phyloP scores from a whole-genome alignment of 129 eudicot genomes.

The Lactuca sativa region DNA sequence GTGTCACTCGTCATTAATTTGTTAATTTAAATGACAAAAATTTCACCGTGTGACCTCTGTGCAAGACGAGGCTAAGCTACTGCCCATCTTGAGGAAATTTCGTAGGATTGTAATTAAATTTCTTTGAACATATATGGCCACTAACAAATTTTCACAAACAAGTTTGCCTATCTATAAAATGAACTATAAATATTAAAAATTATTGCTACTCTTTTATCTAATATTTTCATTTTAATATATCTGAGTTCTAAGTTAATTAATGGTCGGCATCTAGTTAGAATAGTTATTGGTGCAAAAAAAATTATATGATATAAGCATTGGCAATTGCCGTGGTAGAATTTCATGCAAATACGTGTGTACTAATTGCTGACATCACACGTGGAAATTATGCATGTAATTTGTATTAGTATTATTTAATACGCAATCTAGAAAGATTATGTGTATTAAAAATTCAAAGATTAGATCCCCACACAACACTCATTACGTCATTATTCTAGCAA shows the following conservation, averaged over 20 bases:
- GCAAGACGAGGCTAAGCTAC: too few species aligned
- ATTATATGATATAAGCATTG: background rate
- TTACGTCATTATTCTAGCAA: constrained; percentile 25
- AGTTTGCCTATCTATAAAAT: too few species aligned
- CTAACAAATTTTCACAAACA: too few species aligned
- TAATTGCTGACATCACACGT: constrained; percentile 33
- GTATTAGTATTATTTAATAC: constrained; percentile 23
- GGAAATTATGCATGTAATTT: constrained; percentile 26
- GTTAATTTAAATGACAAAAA: too few species aligned
- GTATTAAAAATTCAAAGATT: background rate
- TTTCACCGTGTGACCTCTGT: too few species aligned
- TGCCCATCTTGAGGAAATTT: too few species aligned
- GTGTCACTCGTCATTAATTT: too few species aligned
- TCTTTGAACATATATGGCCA: too few species aligned
- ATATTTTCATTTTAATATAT: too few species aligned
- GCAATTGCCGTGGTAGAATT: constrained; percentile 23
- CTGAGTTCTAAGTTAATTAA: background rate
- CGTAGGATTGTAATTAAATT: too few species aligned
- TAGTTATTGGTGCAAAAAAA: background rate
- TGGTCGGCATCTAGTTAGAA: background rate
- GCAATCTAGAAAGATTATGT: constrained; percentile 20
- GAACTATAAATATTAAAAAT: background rate
- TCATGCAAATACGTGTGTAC: constrained; percentile 33
- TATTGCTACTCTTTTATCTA: background rate
- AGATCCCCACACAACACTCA: constrained; percentile 23